phyloP scores from a whole-genome alignment of 768 basidiomycete genomes.

The Leccinum boreale region DNA sequence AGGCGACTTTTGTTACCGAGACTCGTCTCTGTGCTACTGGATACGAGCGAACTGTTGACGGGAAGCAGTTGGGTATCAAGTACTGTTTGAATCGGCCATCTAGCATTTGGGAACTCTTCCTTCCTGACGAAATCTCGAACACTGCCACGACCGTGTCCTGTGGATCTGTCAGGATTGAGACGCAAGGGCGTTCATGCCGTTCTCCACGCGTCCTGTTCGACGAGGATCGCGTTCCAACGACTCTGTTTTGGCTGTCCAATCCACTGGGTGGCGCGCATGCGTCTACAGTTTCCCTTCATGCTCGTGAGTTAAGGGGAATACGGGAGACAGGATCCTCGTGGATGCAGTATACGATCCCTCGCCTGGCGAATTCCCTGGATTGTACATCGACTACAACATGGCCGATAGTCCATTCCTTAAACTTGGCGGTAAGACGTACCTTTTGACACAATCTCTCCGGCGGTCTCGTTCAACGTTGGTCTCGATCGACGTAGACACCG shows the following conservation, averaged over 20 bases:
- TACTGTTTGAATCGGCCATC: conserved; percentile 56
- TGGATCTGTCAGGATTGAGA: conserved; percentile 36
- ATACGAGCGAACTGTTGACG: conserved; percentile 56
- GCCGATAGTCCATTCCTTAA: conserved; percentile 40
- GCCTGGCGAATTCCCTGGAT: conserved; percentile 52
- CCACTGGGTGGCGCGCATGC: conserved; percentile 57
- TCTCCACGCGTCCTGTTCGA: conserved; percentile 48
- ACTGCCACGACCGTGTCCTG: conserved; percentile 13
- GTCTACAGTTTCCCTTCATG: conserved; percentile 47
- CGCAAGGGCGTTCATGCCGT: conserved; percentile 46
- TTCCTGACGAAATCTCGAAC: background rate
- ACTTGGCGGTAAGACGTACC: conserved; percentile 5
- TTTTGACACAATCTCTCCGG: conserved; percentile 49
- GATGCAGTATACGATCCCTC: conserved; percentile 40
- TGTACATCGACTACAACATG: conserved; percentile 54
- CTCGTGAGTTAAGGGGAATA: conserved; percentile 33
- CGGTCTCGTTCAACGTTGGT: conserved; percentile 52
- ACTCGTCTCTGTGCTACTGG: conserved; percentile 55
- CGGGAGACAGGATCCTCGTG: conserved; percentile 32
- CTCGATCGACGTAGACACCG: conserved; percentile 40
- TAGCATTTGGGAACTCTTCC: conserved; percentile 50
- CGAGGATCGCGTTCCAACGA: conserved; percentile 16
- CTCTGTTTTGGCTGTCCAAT: conserved; percentile 54
- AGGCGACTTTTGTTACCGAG: conserved; percentile 48
- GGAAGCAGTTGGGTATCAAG: conserved; percentile 55